phyloP scores from a whole-genome alignment of 176 grass and related monocot genomes.

The Cymbopogon citratus region DNA sequence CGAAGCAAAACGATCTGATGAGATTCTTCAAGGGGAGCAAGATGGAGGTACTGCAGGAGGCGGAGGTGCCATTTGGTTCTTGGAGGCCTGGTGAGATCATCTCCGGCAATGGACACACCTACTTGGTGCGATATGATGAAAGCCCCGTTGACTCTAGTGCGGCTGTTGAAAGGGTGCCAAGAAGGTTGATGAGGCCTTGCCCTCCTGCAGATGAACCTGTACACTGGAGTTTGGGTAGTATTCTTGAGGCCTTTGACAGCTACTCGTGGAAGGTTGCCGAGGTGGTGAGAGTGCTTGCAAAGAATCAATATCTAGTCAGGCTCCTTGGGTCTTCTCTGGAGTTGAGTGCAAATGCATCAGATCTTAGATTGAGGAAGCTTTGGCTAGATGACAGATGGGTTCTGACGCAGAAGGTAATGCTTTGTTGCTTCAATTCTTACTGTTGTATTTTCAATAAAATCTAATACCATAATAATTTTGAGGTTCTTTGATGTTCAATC shows the following conservation, averaged over 20 bases:
- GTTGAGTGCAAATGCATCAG: slow-evolving; percentile 37
- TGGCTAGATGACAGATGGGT: slow-evolving; percentile 79
- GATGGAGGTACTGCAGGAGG: slow-evolving; percentile 58
- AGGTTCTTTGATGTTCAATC: background rate
- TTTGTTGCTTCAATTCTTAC: slow-evolving; percentile 26
- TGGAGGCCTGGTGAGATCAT: slow-evolving; percentile 68
- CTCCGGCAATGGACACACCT: slow-evolving; percentile 68
- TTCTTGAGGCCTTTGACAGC: slow-evolving; percentile 66
- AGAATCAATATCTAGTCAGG: slow-evolving; percentile 46
- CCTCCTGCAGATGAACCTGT: slow-evolving; percentile 3
- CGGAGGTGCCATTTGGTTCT: slow-evolving; percentile 40
- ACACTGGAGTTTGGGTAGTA: slow-evolving; percentile 40
- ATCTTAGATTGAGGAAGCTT: slow-evolving; percentile 47
- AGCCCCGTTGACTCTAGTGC: background rate
- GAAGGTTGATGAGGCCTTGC: slow-evolving; percentile 56
- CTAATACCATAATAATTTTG: background rate
- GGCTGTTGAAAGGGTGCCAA: slow-evolving; percentile 52
- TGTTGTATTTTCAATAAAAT: slow-evolving; percentile 6
- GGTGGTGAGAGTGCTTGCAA: slow-evolving; percentile 37
- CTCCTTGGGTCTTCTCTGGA: slow-evolving; percentile 53
- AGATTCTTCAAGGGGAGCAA: slow-evolving; percentile 59
- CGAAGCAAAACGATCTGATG: slow-evolving; percentile 20
- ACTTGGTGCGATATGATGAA: slow-evolving; percentile 50
- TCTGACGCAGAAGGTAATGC: slow-evolving; percentile 59
- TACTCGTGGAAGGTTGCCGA: slow-evolving; percentile 69